Conservation (phyloP, 192 early-diverging fungal genomes). For the Piromyces finnis region DNA sequence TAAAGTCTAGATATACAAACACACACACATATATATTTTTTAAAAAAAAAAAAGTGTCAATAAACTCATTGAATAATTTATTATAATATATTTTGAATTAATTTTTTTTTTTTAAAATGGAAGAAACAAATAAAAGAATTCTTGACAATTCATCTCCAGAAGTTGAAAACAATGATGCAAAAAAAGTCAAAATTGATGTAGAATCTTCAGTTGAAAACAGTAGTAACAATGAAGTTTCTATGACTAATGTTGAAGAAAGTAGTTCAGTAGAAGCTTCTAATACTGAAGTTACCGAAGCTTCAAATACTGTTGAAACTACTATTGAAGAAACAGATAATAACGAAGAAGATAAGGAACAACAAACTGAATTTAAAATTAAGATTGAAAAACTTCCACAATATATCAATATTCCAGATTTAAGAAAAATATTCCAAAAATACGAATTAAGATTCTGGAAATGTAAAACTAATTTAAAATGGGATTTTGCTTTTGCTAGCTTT, state of each 20-base stretch:
- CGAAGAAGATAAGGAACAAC: not conserved
- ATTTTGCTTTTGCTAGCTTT: constrained; percentile 13
- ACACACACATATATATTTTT: too few relatives aligned
- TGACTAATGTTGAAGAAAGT: not conserved
- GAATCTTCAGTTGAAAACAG: not conserved
- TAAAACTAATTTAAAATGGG: constrained; percentile 20
- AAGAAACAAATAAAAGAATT: not conserved
- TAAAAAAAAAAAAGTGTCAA: too few relatives aligned
- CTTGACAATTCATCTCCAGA: not conserved
- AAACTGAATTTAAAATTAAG: not conserved
- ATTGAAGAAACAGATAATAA: not conserved
- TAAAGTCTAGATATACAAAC: too few relatives aligned
- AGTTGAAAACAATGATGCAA: not conserved
- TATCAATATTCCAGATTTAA: not conserved
- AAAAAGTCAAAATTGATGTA: not conserved
- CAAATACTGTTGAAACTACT: not conserved
- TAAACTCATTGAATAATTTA: too few relatives aligned
- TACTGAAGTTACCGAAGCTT: not conserved
- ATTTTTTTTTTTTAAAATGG: not conserved
- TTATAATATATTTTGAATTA: too few relatives aligned
- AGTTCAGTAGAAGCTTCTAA: not conserved
- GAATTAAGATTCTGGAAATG: not conserved
- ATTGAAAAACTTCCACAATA: constrained; percentile 1
- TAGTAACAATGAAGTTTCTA: not conserved
- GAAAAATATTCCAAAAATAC: not conserved